Evolutionary conservation across 306 rosid genomes (phyloP), one percentile per base, ranked within the genome.

Genomic region (Benincasa hispida): DNA sequence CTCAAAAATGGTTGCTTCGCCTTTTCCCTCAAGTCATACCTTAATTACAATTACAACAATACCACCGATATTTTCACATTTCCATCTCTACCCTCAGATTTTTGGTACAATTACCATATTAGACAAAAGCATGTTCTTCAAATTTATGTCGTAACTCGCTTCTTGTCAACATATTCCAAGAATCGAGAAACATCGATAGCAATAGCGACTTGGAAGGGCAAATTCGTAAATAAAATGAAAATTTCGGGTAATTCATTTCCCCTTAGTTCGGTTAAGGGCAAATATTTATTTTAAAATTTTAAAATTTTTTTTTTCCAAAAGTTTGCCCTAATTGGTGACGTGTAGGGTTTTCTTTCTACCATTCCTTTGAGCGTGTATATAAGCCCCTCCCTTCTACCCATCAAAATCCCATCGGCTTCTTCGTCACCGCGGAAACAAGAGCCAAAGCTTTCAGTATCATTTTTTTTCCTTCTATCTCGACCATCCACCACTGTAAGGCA

Each of bases 331-430:
- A 68, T 68, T 41, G 34, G 74, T 68, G 74, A 68, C 74, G 74
- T 68, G 74, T 68, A 68, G 74, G 74, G 74, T 68, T 68, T 68
- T 68, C 74, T 41, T 41, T 68, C 74, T 68, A 68, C 74, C 74
- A 68, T 41, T 68, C 34, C 54, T 68, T 68, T 22, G 34, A 21
- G 74, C 54, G 74, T 68, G 74, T 68, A 68, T 68, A 68, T 12
- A 68, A 68, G 34, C 21, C 54, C 73, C 6, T 22, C 18, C 32
- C 21, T 68, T 66, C 73, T 11, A 0, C 50, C 10, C 34, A 41
- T 21, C 55, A 22, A 22, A 68, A 68, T 41, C 74, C 21, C 74
- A 68, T 68, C 19, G 74, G 74, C 74, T 2, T 68, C 74, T 68
- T 68, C 74, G 12, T 41, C 74, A 68, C 74, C 74, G 55, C 55